phyloP scores from a whole-genome alignment of 2,329 filamentous ascomycete genomes.

The Exophiala aquamarina region DNA sequence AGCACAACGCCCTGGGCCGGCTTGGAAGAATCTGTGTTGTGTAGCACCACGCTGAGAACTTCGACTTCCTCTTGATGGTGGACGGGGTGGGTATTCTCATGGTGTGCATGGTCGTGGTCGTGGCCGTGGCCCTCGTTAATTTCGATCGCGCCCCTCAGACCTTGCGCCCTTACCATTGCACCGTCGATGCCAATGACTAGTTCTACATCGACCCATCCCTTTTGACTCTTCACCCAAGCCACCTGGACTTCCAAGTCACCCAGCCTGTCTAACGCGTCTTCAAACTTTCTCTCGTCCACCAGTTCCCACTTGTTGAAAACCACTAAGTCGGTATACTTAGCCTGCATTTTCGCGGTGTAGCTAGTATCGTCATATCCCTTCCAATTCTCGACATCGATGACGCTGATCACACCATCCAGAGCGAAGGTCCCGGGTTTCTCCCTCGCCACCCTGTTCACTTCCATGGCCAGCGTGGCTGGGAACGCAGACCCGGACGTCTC shows the following conservation, averaged over 20 bases:
- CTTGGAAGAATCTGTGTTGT: slow-evolving; percentile 42
- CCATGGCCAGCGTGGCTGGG: slow-evolving; percentile 85
- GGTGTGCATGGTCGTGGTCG: slow-evolving; percentile 45
- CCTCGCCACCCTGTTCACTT: slow-evolving; percentile 76
- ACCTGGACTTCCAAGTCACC: slow-evolving; percentile 78
- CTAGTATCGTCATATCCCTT: slow-evolving; percentile 86
- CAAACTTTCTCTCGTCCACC: slow-evolving; percentile 70
- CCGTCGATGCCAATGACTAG: slow-evolving; percentile 87
- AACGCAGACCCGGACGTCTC: slow-evolving; percentile 90
- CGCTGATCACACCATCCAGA: slow-evolving; percentile 83
- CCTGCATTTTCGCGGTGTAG: slow-evolving; percentile 85
- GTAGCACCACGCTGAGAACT: slow-evolving; percentile 73
- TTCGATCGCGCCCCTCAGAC: slow-evolving; percentile 29
- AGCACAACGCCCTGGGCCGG: slow-evolving; percentile 47
- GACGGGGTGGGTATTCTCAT: slow-evolving; percentile 41
- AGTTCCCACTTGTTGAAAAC: slow-evolving; percentile 92
- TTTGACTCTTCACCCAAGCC: slow-evolving; percentile 81
- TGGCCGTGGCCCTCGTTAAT: slow-evolving; percentile 36
- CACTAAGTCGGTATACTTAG: slow-evolving; percentile 83
- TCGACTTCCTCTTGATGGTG: slow-evolving; percentile 85
- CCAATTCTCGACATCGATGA: slow-evolving; percentile 96
- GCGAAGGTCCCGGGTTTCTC: slow-evolving; percentile 62
- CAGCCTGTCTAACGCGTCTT: slow-evolving; percentile 74
- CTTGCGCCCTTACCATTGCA: slow-evolving; percentile 57
- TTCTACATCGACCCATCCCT: slow-evolving; percentile 73